phyloP scores from a whole-genome alignment of 2,329 filamentous ascomycete species.

The Botrytis cinerea region DNA sequence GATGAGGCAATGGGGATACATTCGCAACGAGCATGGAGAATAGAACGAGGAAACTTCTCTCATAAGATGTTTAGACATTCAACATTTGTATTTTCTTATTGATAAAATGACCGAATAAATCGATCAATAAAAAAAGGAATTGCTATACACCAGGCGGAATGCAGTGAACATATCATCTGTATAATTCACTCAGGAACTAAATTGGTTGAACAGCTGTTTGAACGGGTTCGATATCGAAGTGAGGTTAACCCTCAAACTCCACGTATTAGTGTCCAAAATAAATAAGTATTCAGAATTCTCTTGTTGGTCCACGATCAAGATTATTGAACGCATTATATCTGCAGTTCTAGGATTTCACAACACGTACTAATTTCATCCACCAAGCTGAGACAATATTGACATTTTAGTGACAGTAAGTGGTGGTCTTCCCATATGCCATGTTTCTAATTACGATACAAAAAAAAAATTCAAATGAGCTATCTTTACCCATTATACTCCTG shows the following conservation, averaged over 20 bases:
- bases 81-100: too few relatives aligned
- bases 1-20: conserved; percentile 9
- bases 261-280: background rate
- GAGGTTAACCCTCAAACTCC: background rate
- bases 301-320: background rate
- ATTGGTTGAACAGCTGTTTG: rapidly evolving
- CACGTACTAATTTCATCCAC: background rate
- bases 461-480: background rate
- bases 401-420: background rate
- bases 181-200: background rate
- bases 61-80: background rate
- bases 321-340: background rate
- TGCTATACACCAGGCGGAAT: background rate
- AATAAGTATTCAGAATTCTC: background rate
- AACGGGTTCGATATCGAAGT: background rate
- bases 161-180: background rate
- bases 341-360: background rate
- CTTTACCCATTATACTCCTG: background rate
- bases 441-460: background rate
- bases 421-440: rapidly evolving
- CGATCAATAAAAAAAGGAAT: too few relatives aligned
- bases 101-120: too few relatives aligned
- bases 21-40: background rate
- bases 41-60: background rate
- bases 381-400: background rate